phyloP scores from a whole-genome alignment of 2,329 filamentous ascomycete species.

The Clarireedia hainanense region DNA sequence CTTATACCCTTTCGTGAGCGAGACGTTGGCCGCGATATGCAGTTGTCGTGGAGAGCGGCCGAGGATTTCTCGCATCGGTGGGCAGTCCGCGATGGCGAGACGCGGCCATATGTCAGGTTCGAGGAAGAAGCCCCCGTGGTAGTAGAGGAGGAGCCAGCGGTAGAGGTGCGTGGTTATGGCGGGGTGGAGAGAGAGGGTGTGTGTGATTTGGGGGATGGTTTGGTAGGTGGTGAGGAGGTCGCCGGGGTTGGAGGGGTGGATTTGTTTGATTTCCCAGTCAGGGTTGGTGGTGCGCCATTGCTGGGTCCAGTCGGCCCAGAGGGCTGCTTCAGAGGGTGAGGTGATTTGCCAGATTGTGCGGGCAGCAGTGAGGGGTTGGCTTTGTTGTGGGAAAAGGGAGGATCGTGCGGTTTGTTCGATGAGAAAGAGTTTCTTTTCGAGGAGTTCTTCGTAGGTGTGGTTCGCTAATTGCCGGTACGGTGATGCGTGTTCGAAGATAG shows the following conservation, averaged over 20 bases:
- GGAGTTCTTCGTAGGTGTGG: conserved; percentile 9
- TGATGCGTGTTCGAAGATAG: conserved; percentile 16
- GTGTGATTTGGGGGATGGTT: conserved; percentile 11
- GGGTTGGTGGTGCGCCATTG: conserved; percentile 17
- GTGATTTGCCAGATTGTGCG: conserved; percentile 19
- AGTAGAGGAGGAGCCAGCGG: conserved; percentile 19
- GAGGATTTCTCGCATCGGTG: conserved; percentile 5
- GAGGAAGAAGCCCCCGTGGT: conserved; percentile 17
- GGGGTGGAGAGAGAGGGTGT: conserved; percentile 5
- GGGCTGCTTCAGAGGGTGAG: not conserved
- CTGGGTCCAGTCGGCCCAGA: conserved; percentile 9
- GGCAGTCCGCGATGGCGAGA: conserved; percentile 12
- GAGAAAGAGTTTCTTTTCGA: conserved; percentile 13
- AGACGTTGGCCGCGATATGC: not conserved
- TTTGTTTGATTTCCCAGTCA: conserved; percentile 14
- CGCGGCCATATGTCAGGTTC: conserved; percentile 19
- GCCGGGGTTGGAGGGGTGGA: conserved; percentile 1
- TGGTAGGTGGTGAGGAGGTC: conserved; percentile 13
- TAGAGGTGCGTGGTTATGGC: conserved; percentile 13
- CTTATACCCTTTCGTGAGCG: no score
- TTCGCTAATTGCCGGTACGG: conserved; percentile 15
- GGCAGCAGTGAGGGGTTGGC: conserved; percentile 8
- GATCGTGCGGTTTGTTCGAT: conserved; percentile 11
- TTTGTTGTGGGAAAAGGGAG: not conserved
- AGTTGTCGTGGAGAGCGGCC: not conserved